Evolutionary conservation across 139 green algal species (phyloP).

Genomic region (Chlorella sp.): DNA sequence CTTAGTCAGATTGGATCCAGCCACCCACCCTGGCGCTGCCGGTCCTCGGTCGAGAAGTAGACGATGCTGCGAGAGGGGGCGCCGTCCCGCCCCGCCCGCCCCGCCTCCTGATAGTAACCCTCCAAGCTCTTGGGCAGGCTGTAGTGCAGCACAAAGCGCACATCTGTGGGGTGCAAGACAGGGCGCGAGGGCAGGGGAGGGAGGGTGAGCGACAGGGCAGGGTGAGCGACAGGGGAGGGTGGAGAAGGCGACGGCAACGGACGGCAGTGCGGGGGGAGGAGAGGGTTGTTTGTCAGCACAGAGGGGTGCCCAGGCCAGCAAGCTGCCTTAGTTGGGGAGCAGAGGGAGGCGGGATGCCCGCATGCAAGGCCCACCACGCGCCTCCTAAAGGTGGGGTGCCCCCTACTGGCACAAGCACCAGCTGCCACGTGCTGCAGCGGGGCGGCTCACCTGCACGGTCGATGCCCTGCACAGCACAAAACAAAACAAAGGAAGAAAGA

Average conservation of each 20-base stretch:
- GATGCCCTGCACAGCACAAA: not conserved
- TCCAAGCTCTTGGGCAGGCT: slow-evolving; percentile 78
- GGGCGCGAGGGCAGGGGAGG: not conserved
- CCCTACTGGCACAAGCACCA: too few relatives aligned
- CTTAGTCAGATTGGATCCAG: not conserved
- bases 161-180: slow-evolving; percentile 48
- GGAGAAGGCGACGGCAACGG: not conserved
- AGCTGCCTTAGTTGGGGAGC: too few relatives aligned
- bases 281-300: too few relatives aligned
- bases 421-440: not conserved
- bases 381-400: too few relatives aligned
- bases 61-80: slow-evolving; percentile 64
- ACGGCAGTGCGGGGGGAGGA: too few relatives aligned
- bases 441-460: not conserved
- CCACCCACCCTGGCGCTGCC: not conserved
- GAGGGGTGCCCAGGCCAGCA: not conserved
- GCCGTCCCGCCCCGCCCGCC: slow-evolving; percentile 74
- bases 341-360: too few relatives aligned
- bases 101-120: slow-evolving; percentile 79
- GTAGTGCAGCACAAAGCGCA: slow-evolving; percentile 77
- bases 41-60: slow-evolving; percentile 64
- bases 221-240: not conserved
- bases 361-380: too few relatives aligned
- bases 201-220: not conserved
- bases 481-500: too few relatives aligned